Evolutionary conservation across 2,329 filamentous ascomycete genomes (phyloP), one percentile per base, ranked within the genome.

Genomic region (Ophiosphaerella narmari): DNA sequence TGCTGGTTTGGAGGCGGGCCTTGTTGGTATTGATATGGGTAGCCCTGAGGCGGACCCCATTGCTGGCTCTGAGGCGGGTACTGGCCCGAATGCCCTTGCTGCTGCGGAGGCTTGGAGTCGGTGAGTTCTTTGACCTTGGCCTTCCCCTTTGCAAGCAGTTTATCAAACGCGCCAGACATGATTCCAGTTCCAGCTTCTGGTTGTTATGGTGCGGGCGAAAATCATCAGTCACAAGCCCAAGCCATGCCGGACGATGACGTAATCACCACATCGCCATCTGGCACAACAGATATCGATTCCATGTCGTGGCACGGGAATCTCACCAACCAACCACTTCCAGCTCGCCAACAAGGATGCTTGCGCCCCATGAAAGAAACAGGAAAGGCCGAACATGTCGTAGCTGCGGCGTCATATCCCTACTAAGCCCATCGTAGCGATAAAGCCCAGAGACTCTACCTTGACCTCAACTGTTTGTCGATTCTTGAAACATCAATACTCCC

Each of bases 111-210:
- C 7, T 55, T 56, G 43, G 54, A 58, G 46, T 54, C 54, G 7
- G 65, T 54, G 45, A 65, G 66, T 49, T 70, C 67, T 42, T 70
- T 67, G n/a, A 70, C 60, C 43, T 73, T 72, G 3, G 67, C 67
- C 50, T 72, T 73, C 37, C 70, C 70, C 38, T 71, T 71, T 31
- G 70, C 69, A 36, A 73, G 54, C 5, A 70, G 55, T 44, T 71
- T 71, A 52, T 73, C 68, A 26, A 72, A 55, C 5, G 60, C 55
- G 32, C 47, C 44, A 26, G 66, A 65, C 68, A 72, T 71, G 34
- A 39, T 52, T 35, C 48, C 16, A 50, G 39, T 45, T 18, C 16
- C 16, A 18, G 16, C 16, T 18, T 18, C 16, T 3, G 16, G 16
- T 43, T 47, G 39, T 34, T 14, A 32, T 46, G 43, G 11, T 21